A percentile compares a stretch with the other conserved stretches of the same genome.
phyloP scores from a whole-genome alignment of 1,139 yeast genomes.

The Taiozyma sp. region DNA sequence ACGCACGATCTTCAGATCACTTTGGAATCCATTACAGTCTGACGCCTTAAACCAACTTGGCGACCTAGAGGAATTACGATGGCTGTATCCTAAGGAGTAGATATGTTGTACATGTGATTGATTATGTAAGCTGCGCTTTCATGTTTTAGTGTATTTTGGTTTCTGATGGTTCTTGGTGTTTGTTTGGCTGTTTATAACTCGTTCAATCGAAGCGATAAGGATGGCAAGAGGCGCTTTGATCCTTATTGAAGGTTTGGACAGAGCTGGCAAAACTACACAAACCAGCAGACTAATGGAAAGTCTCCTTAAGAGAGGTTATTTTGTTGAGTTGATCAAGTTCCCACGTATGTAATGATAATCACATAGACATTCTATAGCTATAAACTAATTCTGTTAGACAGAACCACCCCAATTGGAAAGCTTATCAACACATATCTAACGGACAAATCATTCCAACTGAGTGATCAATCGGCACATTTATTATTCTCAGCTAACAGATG shows the following conservation, averaged over 20 bases:
- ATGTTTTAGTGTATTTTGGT: not conserved
- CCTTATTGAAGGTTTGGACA: slow-evolving; percentile 86
- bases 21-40: slow-evolving; percentile 17
- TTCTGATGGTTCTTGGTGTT: not conserved
- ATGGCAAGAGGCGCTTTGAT: slow-evolving; percentile 65
- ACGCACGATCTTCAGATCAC: slow-evolving; percentile 21
- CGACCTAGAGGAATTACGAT: slow-evolving; percentile 16
- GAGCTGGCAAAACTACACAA: slow-evolving; percentile 95
- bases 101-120: not conserved
- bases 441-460: slow-evolving; percentile 41
- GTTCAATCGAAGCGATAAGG: not conserved
- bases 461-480: slow-evolving; percentile 80
- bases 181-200: not conserved
- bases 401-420: slow-evolving; percentile 77
- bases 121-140: not conserved
- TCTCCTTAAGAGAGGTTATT: slow-evolving; percentile 29
- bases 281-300: slow-evolving; percentile 42
- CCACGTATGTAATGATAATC: slow-evolving; percentile 37
- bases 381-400: slow-evolving; percentile 34
- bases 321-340: slow-evolving; percentile 59
- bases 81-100: not conserved
- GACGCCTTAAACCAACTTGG: slow-evolving; percentile 23
- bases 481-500: slow-evolving; percentile 93
- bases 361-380: not conserved
- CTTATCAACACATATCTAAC: slow-evolving; percentile 73